phyloP scores from a whole-genome alignment of 805 yeast genomes.

The Barnettozyma sucrosica region DNA sequence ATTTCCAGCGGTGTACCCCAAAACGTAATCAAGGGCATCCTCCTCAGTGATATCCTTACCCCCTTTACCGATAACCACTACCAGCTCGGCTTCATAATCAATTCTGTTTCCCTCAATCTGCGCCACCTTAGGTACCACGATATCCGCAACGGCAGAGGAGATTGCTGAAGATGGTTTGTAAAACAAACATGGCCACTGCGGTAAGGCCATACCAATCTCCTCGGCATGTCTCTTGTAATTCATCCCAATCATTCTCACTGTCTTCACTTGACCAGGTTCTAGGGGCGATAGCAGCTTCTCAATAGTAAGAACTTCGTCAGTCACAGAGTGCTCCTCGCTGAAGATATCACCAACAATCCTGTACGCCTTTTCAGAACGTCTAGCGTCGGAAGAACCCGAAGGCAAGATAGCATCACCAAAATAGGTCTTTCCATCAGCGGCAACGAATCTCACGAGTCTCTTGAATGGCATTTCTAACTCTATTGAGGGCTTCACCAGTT shows the following conservation, averaged over 20 bases:
- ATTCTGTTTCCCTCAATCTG: constrained; percentile 27
- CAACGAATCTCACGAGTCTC: constrained; percentile 38
- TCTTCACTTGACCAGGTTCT: constrained; percentile 29
- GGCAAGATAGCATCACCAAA: constrained; percentile 45
- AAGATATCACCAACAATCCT: constrained; percentile 43
- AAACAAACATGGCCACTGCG: constrained; percentile 43
- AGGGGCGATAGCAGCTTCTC: constrained; percentile 36
- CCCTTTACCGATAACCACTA: constrained; percentile 43
- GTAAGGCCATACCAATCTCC: constrained; percentile 36
- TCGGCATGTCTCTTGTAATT: constrained; percentile 40
- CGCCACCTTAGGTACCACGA: constrained; percentile 36
- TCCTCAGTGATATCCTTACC: constrained; percentile 36
- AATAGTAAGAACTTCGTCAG: constrained; percentile 31
- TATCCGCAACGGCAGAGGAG: constrained; percentile 37
- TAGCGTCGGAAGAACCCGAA: constrained; percentile 31
- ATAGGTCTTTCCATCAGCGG: constrained; percentile 37
- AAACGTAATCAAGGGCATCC: constrained; percentile 39
- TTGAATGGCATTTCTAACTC: constrained; percentile 5
- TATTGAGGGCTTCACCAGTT: neutral
- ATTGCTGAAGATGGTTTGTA: constrained; percentile 43
- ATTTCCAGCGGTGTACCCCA: constrained; percentile 48
- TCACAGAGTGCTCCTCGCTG: constrained; percentile 29
- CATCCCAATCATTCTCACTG: constrained; percentile 44
- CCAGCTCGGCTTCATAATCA: constrained; percentile 52
- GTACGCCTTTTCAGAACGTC: constrained; percentile 35